Evolutionary conservation across 495 filamentous ascomycete species (phyloP), one percentile per base, ranked within the genome.

Genomic region (Rostrohypoxylon terebratum): DNA sequence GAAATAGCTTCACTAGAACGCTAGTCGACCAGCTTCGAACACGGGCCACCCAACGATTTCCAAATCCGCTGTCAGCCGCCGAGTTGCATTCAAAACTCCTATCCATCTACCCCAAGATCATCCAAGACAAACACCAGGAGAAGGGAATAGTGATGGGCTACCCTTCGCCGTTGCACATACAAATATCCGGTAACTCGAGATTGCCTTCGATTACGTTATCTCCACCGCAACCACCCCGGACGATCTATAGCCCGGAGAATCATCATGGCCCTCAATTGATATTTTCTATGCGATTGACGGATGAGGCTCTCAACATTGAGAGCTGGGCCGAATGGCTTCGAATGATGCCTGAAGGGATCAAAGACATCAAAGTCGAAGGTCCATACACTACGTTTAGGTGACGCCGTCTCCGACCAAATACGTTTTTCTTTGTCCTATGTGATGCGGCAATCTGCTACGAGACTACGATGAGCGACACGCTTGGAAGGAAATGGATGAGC

Each of bases 311-410:
- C 69, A 80, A 78, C 66, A 54, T 78, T 40, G 83, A 84, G 38
- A 80, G 68, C 61, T 84, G 83, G 83, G 76, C 78, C 59, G 83
- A 85, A 71, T 85, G 83, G 81, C 75, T 85, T 59, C 80, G 83
- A n/a, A 79, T 77, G 66, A 83, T 85, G 81, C 83, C 83, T 33
- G 81, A 81, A 67, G 82, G 81, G n/a, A 79, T 85, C 75, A 77
- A 63, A 69, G 83, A 84, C 50, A 77, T 83, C 28, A 83, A 81
- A 74, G 79, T 84, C 55, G 82, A 85, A 23, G 79, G 82, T 36
- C 83, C 83, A 59, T 82, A 78, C 67, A 75, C 76, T 81, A 81
- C 81, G 81, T 83, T 84, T 78, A 76, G 78, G 76, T 83, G 78
- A 82, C 71, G 58, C 34, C 11, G 63, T 74, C 66, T 66, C 71